Evolutionary conservation across 768 basidiomycete genomes (phyloP).

Genomic region (Auricularia sp.): DNA sequence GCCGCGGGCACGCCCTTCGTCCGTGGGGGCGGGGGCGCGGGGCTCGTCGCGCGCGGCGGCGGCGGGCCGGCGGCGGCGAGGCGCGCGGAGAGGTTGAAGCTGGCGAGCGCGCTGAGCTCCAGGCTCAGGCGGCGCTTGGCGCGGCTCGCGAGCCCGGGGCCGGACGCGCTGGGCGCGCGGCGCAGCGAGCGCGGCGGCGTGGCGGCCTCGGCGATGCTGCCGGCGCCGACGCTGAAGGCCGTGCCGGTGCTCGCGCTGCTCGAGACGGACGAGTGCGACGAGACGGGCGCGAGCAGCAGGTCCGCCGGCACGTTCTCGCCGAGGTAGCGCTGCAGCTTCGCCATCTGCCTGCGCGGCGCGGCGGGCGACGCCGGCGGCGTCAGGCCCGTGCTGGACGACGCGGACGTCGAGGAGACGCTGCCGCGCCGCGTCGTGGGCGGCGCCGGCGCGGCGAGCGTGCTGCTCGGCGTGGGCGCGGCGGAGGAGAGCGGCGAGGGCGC

Average conservation of each 20-base stretch:
- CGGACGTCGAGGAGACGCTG: neutral
- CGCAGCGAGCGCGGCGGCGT: neutral
- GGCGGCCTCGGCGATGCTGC: neutral
- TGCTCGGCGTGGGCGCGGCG: neutral
- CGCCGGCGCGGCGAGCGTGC: neutral
- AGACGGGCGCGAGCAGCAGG: conserved; percentile 34
- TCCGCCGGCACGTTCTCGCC: conserved; percentile 51
- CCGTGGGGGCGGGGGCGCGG: neutral
- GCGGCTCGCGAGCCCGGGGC: neutral
- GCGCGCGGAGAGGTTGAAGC: neutral
- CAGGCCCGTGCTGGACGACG: neutral
- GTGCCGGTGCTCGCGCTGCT: neutral
- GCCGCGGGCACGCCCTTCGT: neutral
- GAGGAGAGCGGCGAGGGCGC: neutral
- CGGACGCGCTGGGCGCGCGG: too few relatives aligned
- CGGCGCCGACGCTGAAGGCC: neutral
- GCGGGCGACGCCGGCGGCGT: neutral
- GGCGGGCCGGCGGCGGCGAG: neutral
- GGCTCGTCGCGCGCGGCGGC: neutral
- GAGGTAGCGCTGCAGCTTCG: conserved; percentile 45
- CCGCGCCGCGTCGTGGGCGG: neutral
- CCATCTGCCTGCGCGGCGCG: conserved; percentile 23
- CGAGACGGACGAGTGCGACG: neutral
- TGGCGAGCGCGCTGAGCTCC: neutral
- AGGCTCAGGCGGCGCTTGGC: neutral